phyloP scores from a whole-genome alignment of 1,139 yeast species.

The Debaryomyces coudertii region DNA sequence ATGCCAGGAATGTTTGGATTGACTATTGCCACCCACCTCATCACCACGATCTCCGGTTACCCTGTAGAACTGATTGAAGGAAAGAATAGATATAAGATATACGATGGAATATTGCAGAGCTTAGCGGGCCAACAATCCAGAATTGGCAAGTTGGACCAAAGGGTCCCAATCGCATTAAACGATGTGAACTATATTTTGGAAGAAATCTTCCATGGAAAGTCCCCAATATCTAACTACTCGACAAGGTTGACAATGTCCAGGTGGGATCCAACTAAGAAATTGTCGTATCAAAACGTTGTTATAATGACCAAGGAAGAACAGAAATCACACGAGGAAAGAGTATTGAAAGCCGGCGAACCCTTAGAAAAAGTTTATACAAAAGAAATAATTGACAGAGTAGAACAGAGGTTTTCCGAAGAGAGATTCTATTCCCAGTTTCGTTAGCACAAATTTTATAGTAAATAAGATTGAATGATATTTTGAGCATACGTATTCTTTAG shows the following conservation, averaged over 20 bases:
- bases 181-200: slow-evolving; percentile 89
- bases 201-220: slow-evolving; percentile 89
- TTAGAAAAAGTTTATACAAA: slow-evolving; percentile 65
- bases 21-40: slow-evolving; percentile 79
- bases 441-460: slow-evolving; percentile 13
- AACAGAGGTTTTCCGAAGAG: slow-evolving; percentile 73
- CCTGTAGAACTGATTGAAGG: slow-evolving; percentile 89
- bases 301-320: slow-evolving; percentile 90
- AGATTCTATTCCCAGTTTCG: slow-evolving; percentile 63
- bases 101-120: slow-evolving; percentile 80
- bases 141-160: slow-evolving; percentile 66
- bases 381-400: slow-evolving; percentile 61
- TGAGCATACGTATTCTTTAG: background rate
- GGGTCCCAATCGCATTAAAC: slow-evolving; percentile 68
- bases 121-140: slow-evolving; percentile 87
- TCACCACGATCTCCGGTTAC: slow-evolving; percentile 82
- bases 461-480: background rate
- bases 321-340: slow-evolving; percentile 70
- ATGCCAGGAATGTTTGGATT: slow-evolving; percentile 97
- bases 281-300: slow-evolving; percentile 74
- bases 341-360: slow-evolving; percentile 65
- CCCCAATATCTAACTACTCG: slow-evolving; percentile 83
- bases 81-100: slow-evolving; percentile 81
- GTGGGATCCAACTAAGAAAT: slow-evolving; percentile 71
- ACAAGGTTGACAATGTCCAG: slow-evolving; percentile 77